Evolutionary conservation across 495 filamentous ascomycete species (phyloP), one percentile per base, ranked within the genome.

Genomic region (Podospora didyma): DNA sequence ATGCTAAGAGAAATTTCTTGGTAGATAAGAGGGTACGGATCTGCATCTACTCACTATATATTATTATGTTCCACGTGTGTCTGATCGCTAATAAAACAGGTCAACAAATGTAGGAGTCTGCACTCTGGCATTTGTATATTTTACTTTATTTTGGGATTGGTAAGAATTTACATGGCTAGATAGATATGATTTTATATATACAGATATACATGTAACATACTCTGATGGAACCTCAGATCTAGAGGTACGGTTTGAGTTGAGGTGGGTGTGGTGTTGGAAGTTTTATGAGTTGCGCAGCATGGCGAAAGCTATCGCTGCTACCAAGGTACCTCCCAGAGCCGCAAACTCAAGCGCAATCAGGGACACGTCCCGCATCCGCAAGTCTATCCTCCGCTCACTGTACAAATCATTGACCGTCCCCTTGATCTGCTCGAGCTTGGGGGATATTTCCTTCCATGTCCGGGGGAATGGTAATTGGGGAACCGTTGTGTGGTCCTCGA

Each of bases 351-450:
- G 67, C 12, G 84, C 85, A 54, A 87, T 73, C 24, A 84, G 71
- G 2, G 90, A 93, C 7, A 89, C 64, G 63, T 96, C 92, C 46
- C 84, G 79, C 70, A 90, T 89, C 20, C 83, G 81, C 46, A 92
- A 59, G 54, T 79, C 73, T 57, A 95, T 74, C 58, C 73, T 72
- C 59, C 84, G 78, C 28, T 92, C 86, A 72, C 89, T 95, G 74
- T 88, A 82, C 21, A 89, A 64, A 56, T 88, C 84, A 21, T 58
- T 52, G 12, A 78, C 60, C 2, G 62, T 63, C 0, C 62, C 63
- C 41, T 60, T 64, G 57, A 71, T 64, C 19, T 60, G 57, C 1
- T 63, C 58, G 7, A 80, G 68, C 51, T 84, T 76, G 7, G 72
- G 59, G 11, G 82, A 21, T 7, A 70, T 65, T 37, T 79, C 73